Conservation (phyloP, 108 stramenopile genomes). For the Aurantiochytrium sp. region DNA sequence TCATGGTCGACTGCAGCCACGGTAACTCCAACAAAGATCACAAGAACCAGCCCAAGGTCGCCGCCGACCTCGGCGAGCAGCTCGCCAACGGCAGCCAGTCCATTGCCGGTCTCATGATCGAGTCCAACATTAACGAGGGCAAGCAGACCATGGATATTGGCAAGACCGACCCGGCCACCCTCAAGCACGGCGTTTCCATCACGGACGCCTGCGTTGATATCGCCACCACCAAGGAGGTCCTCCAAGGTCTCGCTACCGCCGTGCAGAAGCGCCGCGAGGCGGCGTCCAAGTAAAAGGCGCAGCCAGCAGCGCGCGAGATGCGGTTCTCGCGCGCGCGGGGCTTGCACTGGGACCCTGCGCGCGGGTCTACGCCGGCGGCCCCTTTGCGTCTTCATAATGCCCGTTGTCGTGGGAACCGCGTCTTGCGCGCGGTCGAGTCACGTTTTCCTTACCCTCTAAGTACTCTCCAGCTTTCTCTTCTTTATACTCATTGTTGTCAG, state of each 20-base stretch:
- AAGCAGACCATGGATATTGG: background rate
- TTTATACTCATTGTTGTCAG: too few species aligned
- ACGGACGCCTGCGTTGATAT: constrained; percentile 13
- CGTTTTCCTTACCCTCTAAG: too few species aligned
- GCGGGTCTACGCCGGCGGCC: too few species aligned
- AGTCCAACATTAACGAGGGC: constrained; percentile 23
- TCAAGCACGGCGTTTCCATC: constrained; percentile 12
- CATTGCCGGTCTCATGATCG: constrained; percentile 16
- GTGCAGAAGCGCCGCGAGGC: constrained; percentile 18
- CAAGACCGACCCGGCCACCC: background rate
- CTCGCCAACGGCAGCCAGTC: background rate
- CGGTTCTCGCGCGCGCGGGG: too few species aligned
- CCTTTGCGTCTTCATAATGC: too few species aligned
- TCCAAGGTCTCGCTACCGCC: constrained; percentile 2
- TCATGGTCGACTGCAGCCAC: constrained; percentile 32
- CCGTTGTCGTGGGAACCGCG: too few species aligned
- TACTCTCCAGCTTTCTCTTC: too few species aligned
- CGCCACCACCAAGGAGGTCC: background rate
- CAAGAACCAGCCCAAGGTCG: constrained; percentile 13
- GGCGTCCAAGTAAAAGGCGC: background rate
- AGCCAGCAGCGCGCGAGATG: too few species aligned
- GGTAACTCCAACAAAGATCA: constrained; percentile 4
- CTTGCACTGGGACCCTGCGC: too few species aligned
- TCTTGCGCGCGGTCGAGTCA: too few species aligned
- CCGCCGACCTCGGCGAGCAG: background rate